These are phyloP conservation scores for Epichloe amarillans DNA, from an alignment of 2,329 filamentous ascomycete species.

Conservation along the genomic window DNA sequence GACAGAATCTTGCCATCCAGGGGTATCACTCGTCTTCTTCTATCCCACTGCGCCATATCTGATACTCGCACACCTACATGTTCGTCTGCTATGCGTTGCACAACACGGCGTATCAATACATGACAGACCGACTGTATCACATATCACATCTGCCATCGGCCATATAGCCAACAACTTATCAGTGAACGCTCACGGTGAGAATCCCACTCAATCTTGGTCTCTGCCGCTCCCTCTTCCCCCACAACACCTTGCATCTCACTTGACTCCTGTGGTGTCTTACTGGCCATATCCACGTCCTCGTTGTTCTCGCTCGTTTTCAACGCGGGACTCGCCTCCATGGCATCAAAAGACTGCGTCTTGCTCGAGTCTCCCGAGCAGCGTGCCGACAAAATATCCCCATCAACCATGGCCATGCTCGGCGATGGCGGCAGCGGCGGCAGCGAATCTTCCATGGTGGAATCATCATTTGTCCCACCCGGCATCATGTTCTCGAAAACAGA, in stretches of 20 bases:
- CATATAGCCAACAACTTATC: not conserved
- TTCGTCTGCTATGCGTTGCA: too few species aligned
- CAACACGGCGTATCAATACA: too few species aligned
- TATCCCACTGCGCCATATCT: too few species aligned
- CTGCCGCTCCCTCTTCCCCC: not conserved
- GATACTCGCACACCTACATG: too few species aligned
- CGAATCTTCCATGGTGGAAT: not conserved
- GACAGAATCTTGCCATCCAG: too few species aligned
- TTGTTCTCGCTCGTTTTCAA: too few species aligned
- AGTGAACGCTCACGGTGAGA: too few species aligned
- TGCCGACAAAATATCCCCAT: not conserved
- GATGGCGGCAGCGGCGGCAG: not conserved
- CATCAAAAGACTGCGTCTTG: too few species aligned
- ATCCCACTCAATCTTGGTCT: too few species aligned
- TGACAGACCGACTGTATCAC: too few species aligned
- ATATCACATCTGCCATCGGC: not conserved
- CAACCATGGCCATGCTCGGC: not conserved
- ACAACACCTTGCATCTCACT: not conserved
- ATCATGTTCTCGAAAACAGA: not conserved
- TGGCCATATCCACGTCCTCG: not conserved
- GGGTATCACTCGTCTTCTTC: too few species aligned
- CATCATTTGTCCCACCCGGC: not conserved
- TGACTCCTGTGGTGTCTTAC: not conserved
- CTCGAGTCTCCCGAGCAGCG: not conserved
- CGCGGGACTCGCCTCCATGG: too few species aligned